Base-by-base conservation (phyloP, 2,329 filamentous ascomycete species). In the Nothophaeocryptopus gaeumannii region DNA sequence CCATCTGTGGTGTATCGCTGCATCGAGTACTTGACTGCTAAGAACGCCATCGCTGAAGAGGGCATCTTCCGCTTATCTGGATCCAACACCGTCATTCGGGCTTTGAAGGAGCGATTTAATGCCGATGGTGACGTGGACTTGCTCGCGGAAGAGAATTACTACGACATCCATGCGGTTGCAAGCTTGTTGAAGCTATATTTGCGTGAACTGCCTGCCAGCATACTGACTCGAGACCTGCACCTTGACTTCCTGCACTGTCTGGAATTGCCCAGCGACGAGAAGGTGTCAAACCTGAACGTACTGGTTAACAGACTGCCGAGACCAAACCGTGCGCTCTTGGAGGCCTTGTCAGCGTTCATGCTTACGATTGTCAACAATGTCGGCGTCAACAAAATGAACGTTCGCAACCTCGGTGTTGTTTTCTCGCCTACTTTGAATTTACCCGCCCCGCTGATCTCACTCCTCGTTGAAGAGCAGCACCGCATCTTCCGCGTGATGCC, bases 341-440 rank as follows among this genome's bases (percentile, higher is more conserved):
- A 86, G 62, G 90, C 95, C 56, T 75, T 99, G 47, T 88, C 92
- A 40, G 83, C 87, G 3, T 96, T 96, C 72, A 73, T 99, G 61
- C 89, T 96, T 65, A 86, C 87, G 63, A 92, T 99, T 62, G 89
- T 96, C 65, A 90, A 93, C 70, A 90, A 96, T 61, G 78, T 89
- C 5, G 85, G 88, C 61, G 77, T 86, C 55, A 99, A 99, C 75
- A 97, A 96, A 77, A 99, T 99, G 93, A 96, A 88, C 9, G 88
- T 96, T 45, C 85, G 92, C 58, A 99, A 99, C 65, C 74, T 99
- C 47, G 92, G 93, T 57, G 97, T 99, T 61, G 92, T 99, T 49
- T 99, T 99, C 70, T 95, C 93, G 12, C 93, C 93, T 0, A 97
- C 93, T 0, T 79, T 99, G 46, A 97, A 97, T 68, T 96, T 99